Evolutionary conservation across 2,329 filamentous ascomycete genomes (phyloP), one percentile per base, ranked within the genome.

Genomic region (Aspergillus persii): DNA sequence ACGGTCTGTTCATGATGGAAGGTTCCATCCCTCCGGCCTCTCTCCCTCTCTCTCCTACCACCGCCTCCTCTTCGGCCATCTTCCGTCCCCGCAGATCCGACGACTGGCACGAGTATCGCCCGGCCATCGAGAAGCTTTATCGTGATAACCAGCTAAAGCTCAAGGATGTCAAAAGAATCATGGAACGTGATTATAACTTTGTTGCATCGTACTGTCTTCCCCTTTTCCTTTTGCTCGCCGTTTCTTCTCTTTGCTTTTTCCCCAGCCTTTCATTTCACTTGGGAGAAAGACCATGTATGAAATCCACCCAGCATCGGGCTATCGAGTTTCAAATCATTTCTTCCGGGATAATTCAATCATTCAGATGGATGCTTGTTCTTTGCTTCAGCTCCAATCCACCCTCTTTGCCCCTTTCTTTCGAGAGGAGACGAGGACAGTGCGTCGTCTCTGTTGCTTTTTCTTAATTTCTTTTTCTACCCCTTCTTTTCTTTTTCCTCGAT

Each of bases 41-140:
- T 53, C 56, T 66, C 59, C 61, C 62, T 50, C 49, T 62, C 47
- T 53, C 63, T 41, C 36, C 36, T 41, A 41, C 36, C 30, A 55
- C 62, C 36, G 61, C 66, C 26, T 60, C 61, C 41, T 61, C 63
- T 23, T 62, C 66, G 18, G 57, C 63, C 50, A 56, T 69, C 54
- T 73, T 75, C 59, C 70, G 71, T 44, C 73, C 73, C 60, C 71
- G 71, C 65, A 67, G 68, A 64, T 74, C 72, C 27, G 72, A 74
- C 39, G 72, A 75, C 57, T 75, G 73, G 73, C 70, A 73, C 48
- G 63, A 72, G 50, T 74, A 72, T 54, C 73, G 72, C 41, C 63
- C 72, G 29, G 68, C 65, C 33, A 75, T 75, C 58, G 71, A 74
- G 53, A 64, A 69, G 41, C 71, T 75, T 55, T 75, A 75, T 55